Percentiles rank a stretch among this genome's conserved stretches.
Conservation (phyloP, 2,329 filamentous ascomycete genomes). For the Curvularia sp. region DNA sequence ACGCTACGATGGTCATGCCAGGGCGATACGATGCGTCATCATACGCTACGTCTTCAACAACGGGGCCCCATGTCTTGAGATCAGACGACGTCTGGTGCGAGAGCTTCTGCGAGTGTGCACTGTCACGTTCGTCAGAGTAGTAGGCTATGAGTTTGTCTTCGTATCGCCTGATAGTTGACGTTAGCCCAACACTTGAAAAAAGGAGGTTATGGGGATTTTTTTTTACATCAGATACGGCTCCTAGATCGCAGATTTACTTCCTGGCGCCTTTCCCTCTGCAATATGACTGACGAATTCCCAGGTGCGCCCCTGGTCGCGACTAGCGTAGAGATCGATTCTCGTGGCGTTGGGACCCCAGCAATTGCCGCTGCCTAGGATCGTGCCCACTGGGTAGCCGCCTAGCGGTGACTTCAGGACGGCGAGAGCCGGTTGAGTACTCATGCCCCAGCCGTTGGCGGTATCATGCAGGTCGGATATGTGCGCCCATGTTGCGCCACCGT, state of each 20-base stretch:
- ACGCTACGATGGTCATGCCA: conserved; percentile 33
- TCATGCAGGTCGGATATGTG: conserved; percentile 67
- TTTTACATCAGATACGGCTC: conserved; percentile 31
- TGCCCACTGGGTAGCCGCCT: conserved; percentile 28
- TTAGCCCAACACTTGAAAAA: too few species aligned
- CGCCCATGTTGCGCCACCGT: conserved; percentile 61
- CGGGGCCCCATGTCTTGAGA: conserved; percentile 33
- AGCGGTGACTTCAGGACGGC: conserved; percentile 22
- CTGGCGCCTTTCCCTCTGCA: conserved; percentile 29
- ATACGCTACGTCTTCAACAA: conserved; percentile 32
- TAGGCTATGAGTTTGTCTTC: conserved; percentile 28
- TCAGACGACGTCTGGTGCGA: conserved; percentile 30
- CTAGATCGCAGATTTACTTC: conserved; percentile 30
- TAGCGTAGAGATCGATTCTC: conserved; percentile 33
- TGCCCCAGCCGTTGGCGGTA: conserved; percentile 66
- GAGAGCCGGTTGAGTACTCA: conserved; percentile 57
- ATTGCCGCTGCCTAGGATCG: conserved; percentile 54
- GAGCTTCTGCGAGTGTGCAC: conserved; percentile 36
- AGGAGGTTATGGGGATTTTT: conserved; percentile 4
- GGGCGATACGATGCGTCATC: conserved; percentile 29
- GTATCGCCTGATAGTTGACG: conserved; percentile 19
- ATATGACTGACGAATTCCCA: conserved; percentile 37
- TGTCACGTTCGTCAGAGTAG: conserved; percentile 39
- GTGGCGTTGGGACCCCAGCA: conserved; percentile 56
- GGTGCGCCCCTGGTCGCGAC: conserved; percentile 25